phyloP scores from a whole-genome alignment of 1,139 yeast species.

The Pichia norvegensis region DNA sequence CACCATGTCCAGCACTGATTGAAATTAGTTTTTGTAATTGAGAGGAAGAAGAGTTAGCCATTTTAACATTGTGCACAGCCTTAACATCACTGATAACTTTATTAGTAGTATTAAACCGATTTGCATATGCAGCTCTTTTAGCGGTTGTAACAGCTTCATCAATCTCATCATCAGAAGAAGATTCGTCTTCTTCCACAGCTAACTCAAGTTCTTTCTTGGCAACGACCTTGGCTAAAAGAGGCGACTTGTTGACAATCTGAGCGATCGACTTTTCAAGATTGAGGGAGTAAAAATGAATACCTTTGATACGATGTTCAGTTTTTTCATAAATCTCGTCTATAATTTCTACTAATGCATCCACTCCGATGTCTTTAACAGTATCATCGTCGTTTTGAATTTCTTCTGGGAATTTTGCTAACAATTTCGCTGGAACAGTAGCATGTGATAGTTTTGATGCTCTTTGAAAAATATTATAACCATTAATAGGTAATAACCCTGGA shows the following conservation, averaged over 20 bases:
- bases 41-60: constrained; percentile 21
- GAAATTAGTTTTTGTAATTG: constrained; percentile 57
- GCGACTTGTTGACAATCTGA: constrained; percentile 60
- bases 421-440: constrained; percentile 65
- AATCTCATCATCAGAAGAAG: constrained; percentile 29
- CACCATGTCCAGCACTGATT: constrained; percentile 78
- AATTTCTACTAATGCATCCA: constrained; percentile 59
- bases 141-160: constrained; percentile 26
- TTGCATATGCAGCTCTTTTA: constrained; percentile 27
- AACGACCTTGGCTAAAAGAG: constrained; percentile 36
- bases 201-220: constrained; percentile 24
- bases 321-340: constrained; percentile 46
- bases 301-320: constrained; percentile 53
- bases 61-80: constrained; percentile 12
- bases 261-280: constrained; percentile 89
- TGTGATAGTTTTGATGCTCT: constrained; percentile 88
- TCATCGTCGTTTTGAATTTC: constrained; percentile 74
- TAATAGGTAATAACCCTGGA: constrained; percentile 97
- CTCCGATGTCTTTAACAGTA: constrained; percentile 76
- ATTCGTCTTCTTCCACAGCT: constrained; percentile 17
- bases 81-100: constrained; percentile 34
- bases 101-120: constrained; percentile 38
- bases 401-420: constrained; percentile 46
- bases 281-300: constrained; percentile 94
- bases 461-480: constrained; percentile 75